These are phyloP conservation scores for Berberis vulgaris DNA, from an alignment of 164 flowering plant species.

Conservation along the genomic window DNA sequence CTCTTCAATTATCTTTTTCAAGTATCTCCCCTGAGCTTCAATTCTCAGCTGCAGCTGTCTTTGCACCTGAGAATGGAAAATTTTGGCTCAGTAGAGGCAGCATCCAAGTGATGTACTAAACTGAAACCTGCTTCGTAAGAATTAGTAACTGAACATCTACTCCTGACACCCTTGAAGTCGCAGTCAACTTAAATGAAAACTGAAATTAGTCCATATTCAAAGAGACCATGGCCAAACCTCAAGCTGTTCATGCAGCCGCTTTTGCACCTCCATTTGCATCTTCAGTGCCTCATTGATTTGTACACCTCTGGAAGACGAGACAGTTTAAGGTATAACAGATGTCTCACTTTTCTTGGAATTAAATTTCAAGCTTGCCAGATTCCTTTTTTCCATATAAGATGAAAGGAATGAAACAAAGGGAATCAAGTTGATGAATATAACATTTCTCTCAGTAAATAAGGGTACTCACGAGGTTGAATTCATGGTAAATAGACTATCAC, in stretches of 20 bases:
- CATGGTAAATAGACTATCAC: constrained; percentile 41
- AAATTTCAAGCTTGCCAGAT: too few species aligned
- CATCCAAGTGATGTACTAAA: background rate
- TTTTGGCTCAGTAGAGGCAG: background rate
- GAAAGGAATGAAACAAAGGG: background rate
- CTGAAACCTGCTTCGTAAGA: background rate
- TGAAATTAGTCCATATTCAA: background rate
- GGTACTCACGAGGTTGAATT: constrained; percentile 52
- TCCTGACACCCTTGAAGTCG: background rate
- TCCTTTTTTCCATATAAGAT: too few species aligned
- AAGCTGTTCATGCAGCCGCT: constrained; percentile 67
- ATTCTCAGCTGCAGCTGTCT: constrained; percentile 65
- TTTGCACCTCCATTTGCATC: constrained; percentile 75
- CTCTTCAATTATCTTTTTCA: constrained; percentile 70
- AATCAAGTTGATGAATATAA: background rate
- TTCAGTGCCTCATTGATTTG: constrained; percentile 56
- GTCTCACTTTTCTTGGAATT: too few species aligned
- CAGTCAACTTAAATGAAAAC: background rate
- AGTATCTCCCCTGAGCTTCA: constrained; percentile 71
- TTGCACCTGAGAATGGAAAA: constrained; percentile 38
- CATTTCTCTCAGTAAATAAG: constrained; percentile 1
- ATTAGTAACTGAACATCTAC: background rate
- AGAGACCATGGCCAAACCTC: constrained; percentile 33
- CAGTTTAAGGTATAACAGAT: background rate
- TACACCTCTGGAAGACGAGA: constrained; percentile 30